These are phyloP conservation scores for Rhodotorula sp. DNA, from an alignment of 1,284 basidiomycete genomes.

Conservation along the genomic window DNA sequence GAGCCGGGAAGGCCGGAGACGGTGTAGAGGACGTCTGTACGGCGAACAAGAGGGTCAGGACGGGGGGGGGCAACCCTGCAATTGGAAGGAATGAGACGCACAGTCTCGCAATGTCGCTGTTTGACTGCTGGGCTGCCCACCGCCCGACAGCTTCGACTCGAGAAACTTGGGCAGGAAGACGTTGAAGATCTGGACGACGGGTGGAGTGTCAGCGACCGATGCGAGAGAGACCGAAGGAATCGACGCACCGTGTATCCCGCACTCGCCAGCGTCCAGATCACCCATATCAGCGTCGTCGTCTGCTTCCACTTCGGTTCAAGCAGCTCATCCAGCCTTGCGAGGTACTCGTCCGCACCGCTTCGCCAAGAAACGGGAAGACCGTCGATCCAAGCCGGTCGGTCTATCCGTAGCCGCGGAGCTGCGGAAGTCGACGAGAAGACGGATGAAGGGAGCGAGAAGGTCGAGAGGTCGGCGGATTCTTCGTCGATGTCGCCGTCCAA, in stretches of 20 bases:
- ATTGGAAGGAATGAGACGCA: constrained; percentile 59
- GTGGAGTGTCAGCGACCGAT: rapidly evolving
- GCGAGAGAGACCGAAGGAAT: background rate
- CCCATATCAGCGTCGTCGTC: constrained; percentile 80
- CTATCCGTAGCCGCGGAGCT: constrained; percentile 39
- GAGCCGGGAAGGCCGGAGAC: constrained; percentile 28
- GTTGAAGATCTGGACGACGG: constrained; percentile 79
- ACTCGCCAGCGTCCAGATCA: constrained; percentile 63
- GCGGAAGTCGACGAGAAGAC: constrained; percentile 34
- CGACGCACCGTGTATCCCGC: constrained; percentile 41
- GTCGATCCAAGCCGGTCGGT: constrained; percentile 14
- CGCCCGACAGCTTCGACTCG: constrained; percentile 55
- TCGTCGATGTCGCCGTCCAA: constrained; percentile 15
- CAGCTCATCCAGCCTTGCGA: constrained; percentile 69
- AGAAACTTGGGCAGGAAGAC: constrained; percentile 89
- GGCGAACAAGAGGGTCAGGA: background rate
- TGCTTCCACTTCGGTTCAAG: constrained; percentile 75
- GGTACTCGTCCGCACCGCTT: constrained; percentile 60
- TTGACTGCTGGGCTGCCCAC: background rate
- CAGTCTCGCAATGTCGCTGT: constrained; percentile 42
- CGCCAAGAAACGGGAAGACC: constrained; percentile 6
- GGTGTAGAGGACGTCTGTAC: constrained; percentile 36
- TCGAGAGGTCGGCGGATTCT: constrained; percentile 8
- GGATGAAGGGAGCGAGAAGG: background rate
- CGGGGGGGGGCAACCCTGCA: background rate